Evolutionary conservation across 768 basidiomycete species (phyloP).

Genomic region (Crepidotus variabilis): DNA sequence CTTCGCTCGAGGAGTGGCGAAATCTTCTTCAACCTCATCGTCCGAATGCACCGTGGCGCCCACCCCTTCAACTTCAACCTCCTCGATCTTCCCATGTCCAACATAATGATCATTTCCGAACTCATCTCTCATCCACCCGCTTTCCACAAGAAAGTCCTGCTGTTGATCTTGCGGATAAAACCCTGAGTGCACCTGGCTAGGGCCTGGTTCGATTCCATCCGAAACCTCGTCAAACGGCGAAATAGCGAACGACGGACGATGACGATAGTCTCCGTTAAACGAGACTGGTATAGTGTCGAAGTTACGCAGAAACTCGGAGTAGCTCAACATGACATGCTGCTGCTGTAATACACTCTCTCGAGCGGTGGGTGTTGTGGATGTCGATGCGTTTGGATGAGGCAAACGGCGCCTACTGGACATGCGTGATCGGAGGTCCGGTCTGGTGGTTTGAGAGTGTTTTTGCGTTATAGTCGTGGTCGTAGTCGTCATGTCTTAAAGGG

Average conservation of each 20-base stretch:
- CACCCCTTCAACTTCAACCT: slow-evolving; percentile 20
- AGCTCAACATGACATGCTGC: slow-evolving; percentile 13
- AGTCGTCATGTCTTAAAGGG: slow-evolving; percentile 3
- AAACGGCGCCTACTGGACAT: slow-evolving; percentile 19
- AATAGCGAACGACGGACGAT: slow-evolving; percentile 13
- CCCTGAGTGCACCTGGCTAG: slow-evolving; percentile 14
- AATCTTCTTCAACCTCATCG: slow-evolving; percentile 11
- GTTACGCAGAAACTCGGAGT: slow-evolving; percentile 19
- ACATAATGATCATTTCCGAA: slow-evolving; percentile 18
- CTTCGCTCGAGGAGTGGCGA: slow-evolving; percentile 12
- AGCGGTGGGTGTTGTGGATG: slow-evolving; percentile 11
- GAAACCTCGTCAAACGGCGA: slow-evolving; percentile 7
- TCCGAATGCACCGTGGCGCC: slow-evolving; percentile 7
- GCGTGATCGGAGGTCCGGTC: slow-evolving; percentile 20
- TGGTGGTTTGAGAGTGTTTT: slow-evolving; percentile 16
- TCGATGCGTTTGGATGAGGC: slow-evolving; percentile 16
- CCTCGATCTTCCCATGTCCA: slow-evolving; percentile 26
- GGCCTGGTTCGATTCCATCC: slow-evolving; percentile 13
- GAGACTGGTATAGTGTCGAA: slow-evolving; percentile 14
- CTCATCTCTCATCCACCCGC: slow-evolving; percentile 23
- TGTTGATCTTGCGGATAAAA: slow-evolving; percentile 9
- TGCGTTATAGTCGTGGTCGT: slow-evolving; percentile 12
- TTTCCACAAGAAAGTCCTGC: slow-evolving; percentile 16
- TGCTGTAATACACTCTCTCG: slow-evolving; percentile 10
- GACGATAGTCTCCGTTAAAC: slow-evolving; percentile 10